Base-by-base conservation (phyloP, 139 green algal genomes). In the Picochlorum sp. region DNA sequence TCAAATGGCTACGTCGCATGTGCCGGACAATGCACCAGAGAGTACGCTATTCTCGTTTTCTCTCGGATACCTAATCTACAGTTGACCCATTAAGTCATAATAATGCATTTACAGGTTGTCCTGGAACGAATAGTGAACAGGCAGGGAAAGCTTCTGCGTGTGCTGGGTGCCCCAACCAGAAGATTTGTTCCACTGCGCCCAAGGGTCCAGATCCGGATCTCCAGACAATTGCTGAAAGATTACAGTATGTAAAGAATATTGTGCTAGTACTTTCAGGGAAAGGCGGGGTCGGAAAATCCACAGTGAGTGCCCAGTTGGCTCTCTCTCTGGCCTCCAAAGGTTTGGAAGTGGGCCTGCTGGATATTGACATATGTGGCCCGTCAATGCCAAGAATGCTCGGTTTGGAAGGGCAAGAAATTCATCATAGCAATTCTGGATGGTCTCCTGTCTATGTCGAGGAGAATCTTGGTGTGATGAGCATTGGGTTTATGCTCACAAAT, bases 361-460 rank as follows among this genome's bases (percentile, higher is more conserved):
- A 99, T 70, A 90, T 98, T 21, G 94, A 99, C 75, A 98, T 99
- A 64, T 99, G 92, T 69, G 94, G 94, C 1, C 94, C 94, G 9
- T 95, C 83, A 6, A 67, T 95, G 9, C 94, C 94, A 24, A 89
- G 90, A 66, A 95, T 99, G 89, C 71, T 95, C 49, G 94, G 90
- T 6, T 74, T 97, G 47, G 88, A 95, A 68, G 88, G 90, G 0
- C 73, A 96, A 47, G 85, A 94, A 55, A 83, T 98, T 49, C 94
- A 98, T 81, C 81, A 90, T 60, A 90, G 77, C 47, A 82, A 73
- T 52, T 44, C 57, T 15, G 90, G 90, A 38, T 96, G 88, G 90
- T 88, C 79, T 9, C 88, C 88, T 3, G 90, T 97, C 38, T 96
- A 96, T 57, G 82, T 96, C 21, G 49, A 73, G 66, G 93, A 97